These are phyloP conservation scores for Scedosporium apiospermum DNA, from an alignment of 2,329 filamentous ascomycete species.

Conservation along the genomic window DNA sequence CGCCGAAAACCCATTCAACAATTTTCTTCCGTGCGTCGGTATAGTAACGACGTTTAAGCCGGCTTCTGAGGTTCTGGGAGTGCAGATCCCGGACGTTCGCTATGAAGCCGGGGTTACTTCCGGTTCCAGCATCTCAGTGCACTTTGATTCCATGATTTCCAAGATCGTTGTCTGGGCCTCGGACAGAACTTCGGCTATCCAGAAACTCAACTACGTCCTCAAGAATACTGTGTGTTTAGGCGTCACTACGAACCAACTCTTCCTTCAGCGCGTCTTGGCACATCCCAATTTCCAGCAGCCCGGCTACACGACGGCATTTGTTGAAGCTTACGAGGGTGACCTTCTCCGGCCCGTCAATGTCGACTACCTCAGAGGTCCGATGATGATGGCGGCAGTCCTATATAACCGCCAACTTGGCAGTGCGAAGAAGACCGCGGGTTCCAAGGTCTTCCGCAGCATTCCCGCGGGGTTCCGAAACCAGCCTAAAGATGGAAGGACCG, in stretches of 20 bases:
- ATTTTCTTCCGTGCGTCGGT: constrained; percentile 13
- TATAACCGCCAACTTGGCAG: not conserved
- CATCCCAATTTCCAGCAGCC: constrained; percentile 53
- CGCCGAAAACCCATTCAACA: constrained; percentile 24
- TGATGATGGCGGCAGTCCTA: constrained; percentile 3
- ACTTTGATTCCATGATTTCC: constrained; percentile 34
- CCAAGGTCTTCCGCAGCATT: not conserved
- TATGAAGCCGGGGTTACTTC: constrained; percentile 28
- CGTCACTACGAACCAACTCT: constrained; percentile 56
- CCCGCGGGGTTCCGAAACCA: constrained; percentile 3
- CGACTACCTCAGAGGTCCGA: not conserved
- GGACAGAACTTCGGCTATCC: constrained; percentile 17
- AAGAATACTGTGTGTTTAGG: constrained; percentile 26
- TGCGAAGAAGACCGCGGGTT: not conserved
- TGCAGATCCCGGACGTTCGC: constrained; percentile 18
- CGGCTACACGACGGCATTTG: constrained; percentile 60
- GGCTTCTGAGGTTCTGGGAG: not conserved
- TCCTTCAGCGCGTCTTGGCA: constrained; percentile 53
- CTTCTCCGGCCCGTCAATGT: not conserved
- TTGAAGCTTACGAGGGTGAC: constrained; percentile 18
- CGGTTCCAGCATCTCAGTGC: constrained; percentile 25
- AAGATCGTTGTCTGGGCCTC: constrained; percentile 32
- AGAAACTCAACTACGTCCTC: constrained; percentile 21
- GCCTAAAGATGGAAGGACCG: constrained; percentile 2
- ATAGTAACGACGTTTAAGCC: constrained; percentile 20